phyloP scores from a whole-genome alignment of 371 early-diverging fungal genomes.

The Rhizopus arrhizus region DNA sequence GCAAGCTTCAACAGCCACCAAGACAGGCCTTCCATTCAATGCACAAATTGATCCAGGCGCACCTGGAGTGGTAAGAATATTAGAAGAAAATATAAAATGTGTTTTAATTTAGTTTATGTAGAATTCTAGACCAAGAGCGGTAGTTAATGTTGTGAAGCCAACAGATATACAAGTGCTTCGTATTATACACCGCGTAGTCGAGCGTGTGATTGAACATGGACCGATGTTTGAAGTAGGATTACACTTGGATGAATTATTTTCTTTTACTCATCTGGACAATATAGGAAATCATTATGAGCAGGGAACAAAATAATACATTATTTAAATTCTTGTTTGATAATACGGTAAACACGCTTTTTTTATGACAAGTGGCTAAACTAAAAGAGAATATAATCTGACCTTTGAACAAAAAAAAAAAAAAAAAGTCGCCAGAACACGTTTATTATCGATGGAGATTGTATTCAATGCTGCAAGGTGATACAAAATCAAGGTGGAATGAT shows the following conservation, averaged over 20 bases:
- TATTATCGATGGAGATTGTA: conserved; percentile 94
- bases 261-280: background rate
- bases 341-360: conserved; percentile 50
- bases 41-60: conserved; percentile 49
- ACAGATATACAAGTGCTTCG: conserved; percentile 57
- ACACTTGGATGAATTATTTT: background rate
- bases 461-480: conserved; percentile 89
- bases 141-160: conserved; percentile 71
- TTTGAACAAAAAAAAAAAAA: background rate
- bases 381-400: no score
- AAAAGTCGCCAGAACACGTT: conserved; percentile 73
- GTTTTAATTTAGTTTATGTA: conserved; percentile 6
- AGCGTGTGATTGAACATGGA: conserved; percentile 79
- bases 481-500: conserved; percentile 69
- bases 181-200: conserved; percentile 84
- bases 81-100: background rate
- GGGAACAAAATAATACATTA: conserved; percentile 63
- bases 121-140: conserved; percentile 50
- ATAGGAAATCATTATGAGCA: conserved; percentile 65
- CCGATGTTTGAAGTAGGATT: conserved; percentile 69
- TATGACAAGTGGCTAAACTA: no score
- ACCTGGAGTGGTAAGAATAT: conserved; percentile 23
- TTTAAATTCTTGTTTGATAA: conserved; percentile 76
- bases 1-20: conserved; percentile 23
- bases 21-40: conserved; percentile 74